Evolutionary conservation across 2,329 filamentous ascomycete species (phyloP).

Genomic region (Apiospora saccharicola): DNA sequence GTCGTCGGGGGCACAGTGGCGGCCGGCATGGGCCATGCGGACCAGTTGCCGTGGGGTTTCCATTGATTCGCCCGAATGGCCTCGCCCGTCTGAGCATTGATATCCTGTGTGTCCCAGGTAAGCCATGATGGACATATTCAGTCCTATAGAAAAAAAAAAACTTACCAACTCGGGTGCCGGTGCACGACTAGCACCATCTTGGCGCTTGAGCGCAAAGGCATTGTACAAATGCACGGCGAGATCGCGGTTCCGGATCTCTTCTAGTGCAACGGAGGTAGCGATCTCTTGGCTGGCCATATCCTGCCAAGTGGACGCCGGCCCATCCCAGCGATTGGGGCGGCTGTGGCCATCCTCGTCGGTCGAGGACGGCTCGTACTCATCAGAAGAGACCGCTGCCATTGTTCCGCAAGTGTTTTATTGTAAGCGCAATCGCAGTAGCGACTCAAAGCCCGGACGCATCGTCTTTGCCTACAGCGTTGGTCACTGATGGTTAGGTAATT

Average conservation of each 20-base stretch:
- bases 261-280: conserved; percentile 67
- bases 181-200: conserved; percentile 34
- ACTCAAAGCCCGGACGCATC: neutral
- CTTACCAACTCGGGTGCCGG: conserved; percentile 44
- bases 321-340: conserved; percentile 78
- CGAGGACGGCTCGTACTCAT: conserved; percentile 48
- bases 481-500: neutral
- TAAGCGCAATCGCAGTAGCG: neutral
- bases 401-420: neutral
- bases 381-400: conserved; percentile 2
- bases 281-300: conserved; percentile 68
- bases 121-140: neutral
- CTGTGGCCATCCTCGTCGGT: conserved; percentile 53
- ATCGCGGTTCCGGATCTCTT: conserved; percentile 69
- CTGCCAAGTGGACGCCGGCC: conserved; percentile 72
- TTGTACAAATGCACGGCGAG: conserved; percentile 82
- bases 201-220: conserved; percentile 71
- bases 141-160: conserved; percentile 27
- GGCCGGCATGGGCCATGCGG: conserved; percentile 81
- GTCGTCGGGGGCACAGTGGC: conserved; percentile 65
- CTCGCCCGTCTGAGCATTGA: conserved; percentile 39
- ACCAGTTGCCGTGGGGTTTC: conserved; percentile 71
- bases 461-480: neutral
- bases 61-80: conserved; percentile 47
- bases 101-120: conserved; percentile 32